These are phyloP conservation scores for Phylloporus scabripes DNA, from an alignment of 768 basidiomycete species.

Conservation along the genomic window DNA sequence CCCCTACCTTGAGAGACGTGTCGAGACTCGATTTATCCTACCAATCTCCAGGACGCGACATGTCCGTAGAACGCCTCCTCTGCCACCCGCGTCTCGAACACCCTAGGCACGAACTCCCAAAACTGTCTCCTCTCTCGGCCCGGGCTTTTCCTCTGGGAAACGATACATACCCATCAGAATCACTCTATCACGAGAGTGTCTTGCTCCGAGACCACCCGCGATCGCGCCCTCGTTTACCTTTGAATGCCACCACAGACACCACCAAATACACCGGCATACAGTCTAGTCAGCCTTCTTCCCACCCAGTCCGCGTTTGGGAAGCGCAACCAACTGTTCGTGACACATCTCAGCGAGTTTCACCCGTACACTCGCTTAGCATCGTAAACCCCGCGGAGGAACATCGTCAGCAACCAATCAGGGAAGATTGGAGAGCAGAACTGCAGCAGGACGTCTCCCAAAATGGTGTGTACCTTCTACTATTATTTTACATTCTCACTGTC, in stretches of 20 bases:
- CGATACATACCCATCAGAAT: slow-evolving; percentile 2
- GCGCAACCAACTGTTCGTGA: slow-evolving; percentile 12
- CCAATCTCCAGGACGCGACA: slow-evolving; percentile 11
- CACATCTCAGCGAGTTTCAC: slow-evolving; percentile 12
- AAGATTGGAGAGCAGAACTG: neutral
- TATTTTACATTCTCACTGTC: slow-evolving; percentile 5
- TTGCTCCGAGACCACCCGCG: slow-evolving; percentile 4
- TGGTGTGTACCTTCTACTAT: slow-evolving; percentile 4
- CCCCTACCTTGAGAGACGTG: neutral
- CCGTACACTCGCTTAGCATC: neutral
- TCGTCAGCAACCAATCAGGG: neutral
- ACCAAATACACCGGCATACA: neutral
- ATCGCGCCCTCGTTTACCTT: slow-evolving; percentile 4
- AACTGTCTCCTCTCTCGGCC: slow-evolving; percentile 9
- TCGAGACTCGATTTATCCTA: slow-evolving; percentile 12
- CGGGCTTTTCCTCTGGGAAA: slow-evolving; percentile 4
- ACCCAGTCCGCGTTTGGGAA: slow-evolving; percentile 27
- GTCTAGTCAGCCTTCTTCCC: slow-evolving; percentile 5
- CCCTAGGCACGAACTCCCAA: slow-evolving; percentile 6
- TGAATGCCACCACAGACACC: neutral
- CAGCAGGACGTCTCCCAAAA: slow-evolving; percentile 3
- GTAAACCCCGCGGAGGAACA: neutral
- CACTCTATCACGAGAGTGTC: neutral
- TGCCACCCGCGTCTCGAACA: slow-evolving; percentile 10
- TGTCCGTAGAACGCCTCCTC: slow-evolving; percentile 11